Evolutionary conservation across 768 basidiomycete genomes (phyloP).

Genomic region (Amanita rimosa): DNA sequence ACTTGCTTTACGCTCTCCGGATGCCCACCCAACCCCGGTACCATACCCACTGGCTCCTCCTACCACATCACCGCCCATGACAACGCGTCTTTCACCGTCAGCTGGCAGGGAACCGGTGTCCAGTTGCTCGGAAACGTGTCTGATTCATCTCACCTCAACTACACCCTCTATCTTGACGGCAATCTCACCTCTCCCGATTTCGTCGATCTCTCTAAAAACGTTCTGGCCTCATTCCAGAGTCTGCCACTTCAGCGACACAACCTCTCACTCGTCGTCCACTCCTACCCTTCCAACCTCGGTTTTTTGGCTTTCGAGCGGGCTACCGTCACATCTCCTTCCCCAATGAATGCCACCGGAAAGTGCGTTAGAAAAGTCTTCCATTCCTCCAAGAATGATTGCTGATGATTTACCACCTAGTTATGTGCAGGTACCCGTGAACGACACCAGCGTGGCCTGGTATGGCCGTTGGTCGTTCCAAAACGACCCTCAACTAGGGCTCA

Average conservation of each 20-base stretch:
- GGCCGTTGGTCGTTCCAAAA: slow-evolving; percentile 43
- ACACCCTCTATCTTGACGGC: slow-evolving; percentile 44
- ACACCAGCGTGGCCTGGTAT: slow-evolving; percentile 34
- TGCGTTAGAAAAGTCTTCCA: not conserved
- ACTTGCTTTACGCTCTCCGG: slow-evolving; percentile 45
- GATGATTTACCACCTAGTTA: slow-evolving; percentile 15
- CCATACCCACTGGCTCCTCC: slow-evolving; percentile 43
- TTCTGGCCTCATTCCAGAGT: slow-evolving; percentile 38
- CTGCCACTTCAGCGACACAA: slow-evolving; percentile 41
- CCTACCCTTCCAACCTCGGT: not conserved
- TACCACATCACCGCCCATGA: slow-evolving; percentile 51
- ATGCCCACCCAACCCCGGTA: slow-evolving; percentile 21
- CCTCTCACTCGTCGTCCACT: slow-evolving; percentile 29
- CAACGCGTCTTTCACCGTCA: slow-evolving; percentile 42
- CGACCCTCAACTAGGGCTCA: slow-evolving; percentile 16
- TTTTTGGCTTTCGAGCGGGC: slow-evolving; percentile 46
- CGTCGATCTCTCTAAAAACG: slow-evolving; percentile 17
- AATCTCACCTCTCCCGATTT: slow-evolving; percentile 14
- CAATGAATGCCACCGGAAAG: slow-evolving; percentile 6
- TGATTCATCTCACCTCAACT: slow-evolving; percentile 20
- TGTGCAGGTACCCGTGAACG: slow-evolving; percentile 26
- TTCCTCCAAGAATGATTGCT: not conserved
- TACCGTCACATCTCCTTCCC: slow-evolving; percentile 29
- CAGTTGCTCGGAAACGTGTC: slow-evolving; percentile 43
- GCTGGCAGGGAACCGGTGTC: slow-evolving; percentile 60